Conservation (phyloP, 768 basidiomycete genomes). For the Rhodotorula taiwanensis region DNA sequence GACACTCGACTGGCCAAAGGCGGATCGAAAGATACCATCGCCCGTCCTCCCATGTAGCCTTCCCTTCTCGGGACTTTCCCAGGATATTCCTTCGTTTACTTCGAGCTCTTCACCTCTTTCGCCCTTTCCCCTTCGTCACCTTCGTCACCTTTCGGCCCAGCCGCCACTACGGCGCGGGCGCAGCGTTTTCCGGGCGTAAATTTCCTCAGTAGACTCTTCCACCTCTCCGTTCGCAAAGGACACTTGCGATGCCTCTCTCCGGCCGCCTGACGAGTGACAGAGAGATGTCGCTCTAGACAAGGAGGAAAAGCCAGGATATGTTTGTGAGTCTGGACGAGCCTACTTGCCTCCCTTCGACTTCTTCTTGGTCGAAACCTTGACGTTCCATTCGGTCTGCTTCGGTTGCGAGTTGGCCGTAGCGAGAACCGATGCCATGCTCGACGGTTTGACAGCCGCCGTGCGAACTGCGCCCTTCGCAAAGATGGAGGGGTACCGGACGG, state of each 20-base stretch:
- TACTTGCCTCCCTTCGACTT: constrained; percentile 63
- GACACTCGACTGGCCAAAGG: too few species aligned
- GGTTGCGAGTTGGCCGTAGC: constrained; percentile 70
- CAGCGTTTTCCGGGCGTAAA: too few species aligned
- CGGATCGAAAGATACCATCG: neutral
- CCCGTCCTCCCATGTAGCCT: neutral
- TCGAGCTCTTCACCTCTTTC: neutral
- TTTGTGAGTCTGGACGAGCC: too few species aligned
- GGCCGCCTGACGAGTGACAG: too few species aligned
- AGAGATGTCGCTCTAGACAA: too few species aligned
- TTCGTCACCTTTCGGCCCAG: too few species aligned
- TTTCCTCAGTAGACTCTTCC: too few species aligned
- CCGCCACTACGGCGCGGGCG: too few species aligned
- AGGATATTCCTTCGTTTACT: too few species aligned
- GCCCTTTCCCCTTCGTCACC: neutral
- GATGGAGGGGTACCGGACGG: constrained; percentile 41
- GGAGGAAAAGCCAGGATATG: too few species aligned
- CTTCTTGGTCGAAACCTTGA: constrained; percentile 91
- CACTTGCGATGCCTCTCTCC: too few species aligned
- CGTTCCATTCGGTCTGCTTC: constrained; percentile 65
- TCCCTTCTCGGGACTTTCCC: neutral
- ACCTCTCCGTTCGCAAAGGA: too few species aligned
- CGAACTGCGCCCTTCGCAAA: constrained; percentile 21
- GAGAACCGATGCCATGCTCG: constrained; percentile 55
- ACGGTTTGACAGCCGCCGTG: constrained; percentile 10